Evolutionary conservation across 73 alveolate species (phyloP), one percentile per base, ranked within the genome.

Genomic region (Chromera velia): DNA sequence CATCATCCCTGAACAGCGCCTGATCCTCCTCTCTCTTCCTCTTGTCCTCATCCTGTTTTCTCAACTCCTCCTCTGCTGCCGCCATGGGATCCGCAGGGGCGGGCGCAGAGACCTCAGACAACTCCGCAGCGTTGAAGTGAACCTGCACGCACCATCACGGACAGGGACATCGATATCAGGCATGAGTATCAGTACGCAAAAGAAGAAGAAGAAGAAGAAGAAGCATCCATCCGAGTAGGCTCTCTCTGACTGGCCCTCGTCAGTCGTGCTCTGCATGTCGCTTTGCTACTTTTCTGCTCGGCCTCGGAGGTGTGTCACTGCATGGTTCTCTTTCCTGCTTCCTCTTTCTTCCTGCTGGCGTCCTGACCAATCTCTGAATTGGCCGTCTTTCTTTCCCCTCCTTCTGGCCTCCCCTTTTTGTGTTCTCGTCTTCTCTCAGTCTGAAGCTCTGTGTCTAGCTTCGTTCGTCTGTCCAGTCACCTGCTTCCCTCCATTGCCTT

Each of bases 91-190:
- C 85, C 72, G 69, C 66, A 65, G 69, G 76, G 28, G 34, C 62
- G 30, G 34, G 68, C 28, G 74, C 75, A 33, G 66, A n/a, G 13
- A 0, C 47, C 49, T 80, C 86, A 1, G 79, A 80, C 6, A 77
- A 80, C 34, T 80, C 86, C 1, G 86, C 70, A 0, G 80, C 86
- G 32, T 80, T 80, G 86, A 80, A 80, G 80, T 80, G 86, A 1
- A 80, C 85, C 83, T 76, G 46, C 18, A 9, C 18, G 26, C 9
- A 9, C 9, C 63, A 9, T 9, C 18, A 9, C 26, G 26, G 18
- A 45, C 63, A 45, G 26, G 26, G 18, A 45, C 26, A 45, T 9
- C 18, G 26, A 9, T 10, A 45, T 10, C 63, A 45, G n/a, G n/a
- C n/a, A n/a, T n/a, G n/a, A n/a, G n/a, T n/a, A n/a, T n/a, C n/a